Evolutionary conservation across 2,329 filamentous ascomycete genomes (phyloP).

Genomic region (Polychaeton citri): DNA sequence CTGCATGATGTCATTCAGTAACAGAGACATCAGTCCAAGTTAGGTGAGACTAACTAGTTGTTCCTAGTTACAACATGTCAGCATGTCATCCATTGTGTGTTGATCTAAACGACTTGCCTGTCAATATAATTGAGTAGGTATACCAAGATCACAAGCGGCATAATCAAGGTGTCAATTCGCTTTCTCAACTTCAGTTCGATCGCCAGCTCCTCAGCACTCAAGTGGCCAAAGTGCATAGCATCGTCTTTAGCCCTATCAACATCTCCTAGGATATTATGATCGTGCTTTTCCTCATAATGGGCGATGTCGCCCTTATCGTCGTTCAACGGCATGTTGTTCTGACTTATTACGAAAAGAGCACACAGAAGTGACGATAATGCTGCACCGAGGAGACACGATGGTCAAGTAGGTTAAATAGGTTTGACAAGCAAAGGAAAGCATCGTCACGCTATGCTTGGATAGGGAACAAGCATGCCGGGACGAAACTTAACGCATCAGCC

Average conservation of each 20-base stretch:
- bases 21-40: too few relatives aligned
- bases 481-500: too few relatives aligned
- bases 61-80: neutral
- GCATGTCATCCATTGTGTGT: neutral
- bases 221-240: constrained; percentile 11
- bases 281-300: constrained; percentile 14
- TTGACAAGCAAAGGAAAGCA: too few relatives aligned
- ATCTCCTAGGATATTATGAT: constrained; percentile 11
- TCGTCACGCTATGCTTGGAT: too few relatives aligned
- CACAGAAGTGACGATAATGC: neutral
- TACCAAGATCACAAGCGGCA: constrained; percentile 60
- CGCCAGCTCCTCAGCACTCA: constrained; percentile 19
- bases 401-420: too few relatives aligned
- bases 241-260: constrained; percentile 9
- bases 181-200: constrained; percentile 46
- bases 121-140: constrained; percentile 32
- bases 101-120: constrained; percentile 9
- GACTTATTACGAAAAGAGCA: neutral
- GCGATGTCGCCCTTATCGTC: constrained; percentile 9
- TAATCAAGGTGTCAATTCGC: constrained; percentile 57
- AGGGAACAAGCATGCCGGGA: too few relatives aligned
- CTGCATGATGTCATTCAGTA: too few relatives aligned
- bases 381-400: too few relatives aligned
- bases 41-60: neutral
- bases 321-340: neutral